These are phyloP conservation scores for Amphichorda felina DNA, from an alignment of 2,329 filamentous ascomycete species.

Conservation along the genomic window DNA sequence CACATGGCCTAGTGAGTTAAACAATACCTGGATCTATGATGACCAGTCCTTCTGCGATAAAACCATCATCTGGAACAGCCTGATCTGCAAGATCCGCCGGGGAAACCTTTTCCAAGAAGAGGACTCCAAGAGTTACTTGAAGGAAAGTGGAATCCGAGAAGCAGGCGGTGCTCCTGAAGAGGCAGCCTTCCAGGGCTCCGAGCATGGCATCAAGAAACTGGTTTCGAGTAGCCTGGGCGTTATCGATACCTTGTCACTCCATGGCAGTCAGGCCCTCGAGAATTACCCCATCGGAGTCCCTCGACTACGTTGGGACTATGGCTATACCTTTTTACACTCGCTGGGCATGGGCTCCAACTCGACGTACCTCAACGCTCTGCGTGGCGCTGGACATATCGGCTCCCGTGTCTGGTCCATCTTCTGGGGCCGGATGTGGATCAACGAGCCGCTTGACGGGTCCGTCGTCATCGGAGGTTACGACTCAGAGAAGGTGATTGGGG, in stretches of 20 bases:
- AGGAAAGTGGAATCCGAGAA: conserved; percentile 5
- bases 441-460: conserved; percentile 14
- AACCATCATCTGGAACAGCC: conserved; percentile 13
- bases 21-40: conserved; percentile 21
- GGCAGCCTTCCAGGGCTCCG: conserved; percentile 6
- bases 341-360: conserved; percentile 17
- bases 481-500: conserved; percentile 14
- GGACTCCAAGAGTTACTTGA: conserved; percentile 4
- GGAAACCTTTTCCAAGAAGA: conserved; percentile 9
- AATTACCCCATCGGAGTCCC: conserved; percentile 14
- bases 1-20: conserved; percentile 15
- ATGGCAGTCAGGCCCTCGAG: conserved; percentile 2
- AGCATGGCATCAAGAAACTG: conserved; percentile 11
- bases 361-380: conserved; percentile 14
- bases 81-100: conserved; percentile 13
- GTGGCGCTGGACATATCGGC: conserved; percentile 8
- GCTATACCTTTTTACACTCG: conserved; percentile 13
- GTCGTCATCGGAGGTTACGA: conserved; percentile 21
- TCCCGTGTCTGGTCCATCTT: conserved; percentile 21
- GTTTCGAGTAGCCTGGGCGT: conserved; percentile 9
- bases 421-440: conserved; percentile 19
- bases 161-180: conserved; percentile 10
- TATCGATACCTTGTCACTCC: conserved; percentile 8
- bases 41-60: conserved; percentile 13
- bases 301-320: conserved; percentile 12